Base-by-base conservation (phyloP, 768 basidiomycete species). In the Leccinum incarnatum region DNA sequence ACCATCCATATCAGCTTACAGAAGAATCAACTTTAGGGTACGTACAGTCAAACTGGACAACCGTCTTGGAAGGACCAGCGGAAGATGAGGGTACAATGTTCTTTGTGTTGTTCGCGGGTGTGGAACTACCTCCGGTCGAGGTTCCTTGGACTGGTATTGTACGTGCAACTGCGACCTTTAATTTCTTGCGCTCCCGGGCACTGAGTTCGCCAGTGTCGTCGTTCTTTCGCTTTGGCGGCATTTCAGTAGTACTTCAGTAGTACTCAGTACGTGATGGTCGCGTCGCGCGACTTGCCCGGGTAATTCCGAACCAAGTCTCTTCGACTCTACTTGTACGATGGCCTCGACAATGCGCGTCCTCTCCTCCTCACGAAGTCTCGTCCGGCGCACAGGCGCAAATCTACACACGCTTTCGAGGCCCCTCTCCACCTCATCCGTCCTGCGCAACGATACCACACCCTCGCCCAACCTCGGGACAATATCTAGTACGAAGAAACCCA, bases 171-270 rank as follows among this genome's bases (percentile, higher is more conserved):
- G 76, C 75, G 15, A 89, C 74, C 69, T 85, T 91, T 50, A 79
- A 74, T 69, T 87, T 92, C 77, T 93, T 93, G 69, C 80, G 83
- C 58, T 87, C 83, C 50, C 84, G 72, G 2, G 75, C 72, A 11
- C 65, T 69, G 12, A 69, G 55, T 51, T 74, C 76, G 1, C 64
- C 65, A 2, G 56, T 23, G 14, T 70, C 65, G n/a, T 75, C 73
- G 37, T 64, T 68, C 55, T 71, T 71, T 56, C 81, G 76, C 57
- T 82, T 82, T 17, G 75, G 72, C 7, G 76, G 56, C 80, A 81
- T 79, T 45, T 32, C n/a, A n/a, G 25, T 12, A 32, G 25, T 12
- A 32, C 30, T 37, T 4, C 23, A 23, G 21, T 21, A 27, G 27
- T 27, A 8, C 27, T 27, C 7, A 45, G 42, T n/a, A 32, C 17